Base-by-base conservation (phyloP, 805 yeast species). In the Hanseniaspora lachancei region DNA sequence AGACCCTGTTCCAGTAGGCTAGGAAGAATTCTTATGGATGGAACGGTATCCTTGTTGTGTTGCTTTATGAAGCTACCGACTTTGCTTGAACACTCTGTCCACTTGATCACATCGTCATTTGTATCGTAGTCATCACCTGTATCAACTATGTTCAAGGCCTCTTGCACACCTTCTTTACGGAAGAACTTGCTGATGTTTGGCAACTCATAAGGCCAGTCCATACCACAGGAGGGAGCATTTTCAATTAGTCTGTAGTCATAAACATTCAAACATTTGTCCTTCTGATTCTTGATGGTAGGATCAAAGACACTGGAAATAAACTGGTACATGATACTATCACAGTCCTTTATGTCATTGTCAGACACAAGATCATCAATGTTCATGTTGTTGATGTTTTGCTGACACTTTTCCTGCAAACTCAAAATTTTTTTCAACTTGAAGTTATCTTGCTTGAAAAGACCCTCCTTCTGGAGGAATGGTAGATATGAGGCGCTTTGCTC, bases 151-250 rank as follows among this genome's bases (percentile, higher is more conserved):
- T 85, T 80, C 60, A 86, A 68, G 20, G 77, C 70, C 29, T 70
- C 65, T 65, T 77, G 76, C 20, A 81, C 83, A 4, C 72, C 70
- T 2, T 69, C 68, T 1, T 68, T 62, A 42, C 73, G 71, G 55
- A 86, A 73, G 64, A 82, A 85, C 20, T 77, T 74, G 0, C 73
- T 68, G 2, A 84, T 80, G 46, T 69, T 58, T 0, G 68, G 70
- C 58, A 86, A 68, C 60, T 77, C 84, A 29, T 76, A 76, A 0
- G 98, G 98, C 97, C 97, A 93, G 66, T 84, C 83, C 78, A 79
- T 74, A 6, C 97, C 97, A 70, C 98, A 93, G 0, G 84, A 70
- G 0, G 97, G 97, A 62, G 74, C 87, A 0, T 80, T 68, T 65
- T 89, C 96, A 39, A 70, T 72, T 54, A 84, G 70, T 39, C 84